A percentile compares a stretch with the other conserved stretches of the same genome.
phyloP scores from a whole-genome alignment of 2,329 filamentous ascomycete species.

The Aspergillus novofumigatus region DNA sequence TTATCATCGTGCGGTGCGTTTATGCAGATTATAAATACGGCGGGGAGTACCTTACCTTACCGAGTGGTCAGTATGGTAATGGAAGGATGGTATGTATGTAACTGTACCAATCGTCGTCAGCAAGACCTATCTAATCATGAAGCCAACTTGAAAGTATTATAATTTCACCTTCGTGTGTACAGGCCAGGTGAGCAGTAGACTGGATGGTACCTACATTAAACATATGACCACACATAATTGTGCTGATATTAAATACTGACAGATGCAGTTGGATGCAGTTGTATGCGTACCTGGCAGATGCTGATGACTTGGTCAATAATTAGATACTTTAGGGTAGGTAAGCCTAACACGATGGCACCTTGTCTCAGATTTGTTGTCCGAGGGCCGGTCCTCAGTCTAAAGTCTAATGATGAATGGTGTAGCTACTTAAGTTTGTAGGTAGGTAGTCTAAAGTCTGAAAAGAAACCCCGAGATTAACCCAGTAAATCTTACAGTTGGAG shows the following conservation, averaged over 20 bases:
- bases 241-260: neutral
- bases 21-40: neutral
- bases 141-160: no score
- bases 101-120: neutral
- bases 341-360: conserved; percentile 10
- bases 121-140: neutral
- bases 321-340: neutral
- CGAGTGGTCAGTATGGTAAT: neutral
- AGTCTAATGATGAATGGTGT: no score
- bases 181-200: neutral
- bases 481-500: neutral
- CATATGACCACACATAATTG: neutral
- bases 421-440: no score
- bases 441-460: neutral
- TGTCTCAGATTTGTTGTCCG: neutral
- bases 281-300: conserved; percentile 20
- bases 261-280: conserved; percentile 10
- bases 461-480: neutral
- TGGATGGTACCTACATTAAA: neutral
- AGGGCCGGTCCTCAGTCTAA: neutral
- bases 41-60: neutral
- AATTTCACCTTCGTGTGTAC: neutral
- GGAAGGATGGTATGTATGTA: neutral
- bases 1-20: neutral
- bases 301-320: conserved; percentile 11